Evolutionary conservation across 73 alveolate genomes (phyloP), one percentile per base, ranked within the genome.

Genomic region (Paramecium primaurelia): DNA sequence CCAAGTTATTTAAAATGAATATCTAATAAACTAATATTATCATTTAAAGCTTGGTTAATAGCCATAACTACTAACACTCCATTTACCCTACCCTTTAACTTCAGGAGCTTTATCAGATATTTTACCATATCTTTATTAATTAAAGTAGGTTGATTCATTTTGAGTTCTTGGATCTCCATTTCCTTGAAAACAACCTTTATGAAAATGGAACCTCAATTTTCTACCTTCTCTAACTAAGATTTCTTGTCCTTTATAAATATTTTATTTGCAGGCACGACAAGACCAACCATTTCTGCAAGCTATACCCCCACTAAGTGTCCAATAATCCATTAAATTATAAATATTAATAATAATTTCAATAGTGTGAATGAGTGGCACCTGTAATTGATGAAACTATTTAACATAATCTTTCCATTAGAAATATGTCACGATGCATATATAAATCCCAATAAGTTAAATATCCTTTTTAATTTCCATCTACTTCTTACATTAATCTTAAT

Each of bases 271-370:
- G n/a, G 88, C 58, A 30, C 88, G 42, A 28, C 84, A 64, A 12
- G 84, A 75, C 88, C 88, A 75, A 14, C 88, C 88, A 34, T 75
- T 75, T 75, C 88, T 75, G 40, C 88, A 75, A n/a, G 88, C 88
- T 12, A 64, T 28, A 11, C 84, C 88, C 9, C 59, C 18, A 37
- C 88, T 75, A 1, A 75, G 51, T 10, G 73, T 80, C 91, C 73
- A 80, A 42, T 80, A 80, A 45, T 80, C 73, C 73, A 80, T 80
- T 8, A 30, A 30, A 36, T 36, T 37, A 37, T 64, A 64, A 54
- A 54, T 54, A 54, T 30, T 73, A 73, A 37, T 37, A 30, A 71
- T 71, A 71, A 73, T 73, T 37, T 73, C 58, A 37, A 30, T 59
- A 36, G 18, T 73, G 58, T 36, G 34, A 37, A 73, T 34, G 87